Base-by-base conservation (phyloP, 2,329 filamentous ascomycete species). In the Acarospora socialis region DNA sequence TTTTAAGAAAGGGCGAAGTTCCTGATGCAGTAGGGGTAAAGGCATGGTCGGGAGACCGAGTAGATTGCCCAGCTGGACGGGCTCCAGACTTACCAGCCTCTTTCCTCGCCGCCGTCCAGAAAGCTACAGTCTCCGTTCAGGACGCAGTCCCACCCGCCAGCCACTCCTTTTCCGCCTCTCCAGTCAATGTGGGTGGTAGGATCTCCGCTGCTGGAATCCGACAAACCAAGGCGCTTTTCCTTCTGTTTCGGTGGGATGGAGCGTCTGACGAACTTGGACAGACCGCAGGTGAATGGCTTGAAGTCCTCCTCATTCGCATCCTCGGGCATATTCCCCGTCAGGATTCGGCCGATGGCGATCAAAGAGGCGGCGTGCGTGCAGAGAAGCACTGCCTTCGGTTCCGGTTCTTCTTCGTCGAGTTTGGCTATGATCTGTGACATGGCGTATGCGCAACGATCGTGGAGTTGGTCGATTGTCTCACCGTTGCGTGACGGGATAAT, bases 311-410 rank as follows among this genome's bases (percentile, higher is more conserved):
- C 68, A 5, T 70, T 71, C 18, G 73, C 63, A 49, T 78, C 72
- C 1, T 72, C 66, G 0, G 86, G 86, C 66, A 87, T 75, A 13
- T 55, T 47, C 0, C 83, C 84, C 2, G 86, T 94, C 45, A 98
- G 60, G 1, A 73, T 75, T 23, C 90, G 69, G 1, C 87, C 87
- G 43, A 90, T 70, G 6, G 81, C 78, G 50, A 98, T 94, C 47
- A 95, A 70, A 7, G 77, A 73, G 3, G 90, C 90, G 2, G 90
- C 90, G 59, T 98, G 90, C 1, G 81, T 79, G 56, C 82, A 93
- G 22, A 98, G 65, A 23, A 94, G 55, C 15, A 93, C 65, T 0
- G 81, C 68, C 45, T 70, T 73, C 20, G 65, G 61, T 22, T 69
- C 63, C n/a, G 73, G 70, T 29, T 79, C 66, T 29, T 72, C 66